Percentiles rank a stretch among this genome's conserved stretches.
These are phyloP conservation scores for Botrytis deweyae DNA, from an alignment of 2,329 filamentous ascomycete species.

Conservation along the genomic window DNA sequence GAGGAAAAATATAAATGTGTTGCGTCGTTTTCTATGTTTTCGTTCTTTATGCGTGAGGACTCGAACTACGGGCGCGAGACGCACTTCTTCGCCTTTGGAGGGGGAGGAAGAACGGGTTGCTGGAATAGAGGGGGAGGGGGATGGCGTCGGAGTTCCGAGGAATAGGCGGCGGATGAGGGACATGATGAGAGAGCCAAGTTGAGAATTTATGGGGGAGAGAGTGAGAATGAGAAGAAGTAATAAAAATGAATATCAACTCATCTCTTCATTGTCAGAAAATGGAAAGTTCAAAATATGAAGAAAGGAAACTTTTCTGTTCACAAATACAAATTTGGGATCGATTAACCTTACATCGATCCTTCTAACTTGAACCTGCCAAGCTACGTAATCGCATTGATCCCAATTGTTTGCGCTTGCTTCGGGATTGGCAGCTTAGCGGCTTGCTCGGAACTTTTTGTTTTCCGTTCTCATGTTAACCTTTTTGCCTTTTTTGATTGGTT, in stretches of 20 bases:
- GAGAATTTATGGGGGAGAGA: background rate
- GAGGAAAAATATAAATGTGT: conserved; percentile 79
- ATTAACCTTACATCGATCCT: background rate
- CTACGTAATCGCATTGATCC: background rate
- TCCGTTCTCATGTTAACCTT: background rate
- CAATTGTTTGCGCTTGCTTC: background rate
- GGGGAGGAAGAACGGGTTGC: conserved; percentile 25
- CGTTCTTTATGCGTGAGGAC: conserved; percentile 38
- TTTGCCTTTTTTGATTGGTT: background rate
- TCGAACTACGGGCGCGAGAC: conserved; percentile 51
- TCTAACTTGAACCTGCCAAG: conserved; percentile 1
- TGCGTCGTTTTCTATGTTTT: conserved; percentile 55
- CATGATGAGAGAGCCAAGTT: background rate
- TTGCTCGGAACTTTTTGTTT: background rate
- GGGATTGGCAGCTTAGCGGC: background rate
- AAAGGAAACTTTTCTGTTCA: background rate
- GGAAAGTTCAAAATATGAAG: background rate
- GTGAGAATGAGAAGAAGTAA: background rate
- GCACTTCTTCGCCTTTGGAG: conserved; percentile 45
- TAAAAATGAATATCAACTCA: background rate
- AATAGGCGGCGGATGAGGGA: conserved; percentile 12
- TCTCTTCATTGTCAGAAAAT: background rate
- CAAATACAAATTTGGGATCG: background rate
- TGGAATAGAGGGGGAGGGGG: conserved; percentile 25
- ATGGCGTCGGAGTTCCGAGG: conserved; percentile 24